Evolutionary conservation across 108 stramenopile genomes (phyloP), one percentile per base, ranked within the genome.

Genomic region (Fragilaria radians): DNA sequence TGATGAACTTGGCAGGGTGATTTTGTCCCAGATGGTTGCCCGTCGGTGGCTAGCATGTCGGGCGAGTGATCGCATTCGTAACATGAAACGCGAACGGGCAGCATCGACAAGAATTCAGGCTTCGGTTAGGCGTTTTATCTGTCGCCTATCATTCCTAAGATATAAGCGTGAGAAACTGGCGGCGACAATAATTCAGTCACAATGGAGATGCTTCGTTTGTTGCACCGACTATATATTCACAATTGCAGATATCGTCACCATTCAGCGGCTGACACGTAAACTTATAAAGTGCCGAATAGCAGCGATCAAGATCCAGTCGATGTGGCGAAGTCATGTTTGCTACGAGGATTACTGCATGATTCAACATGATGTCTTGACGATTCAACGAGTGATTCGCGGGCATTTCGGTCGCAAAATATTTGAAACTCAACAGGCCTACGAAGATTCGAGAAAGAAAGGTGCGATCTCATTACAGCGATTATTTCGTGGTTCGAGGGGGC

Each of bases 201-300:
- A 66, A 1, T 89, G 83, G 82, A 72, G 88, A 50, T 75, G 79
- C 21, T 80, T 80, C 32, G 70, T 74, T n/a, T 60, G 73, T 21
- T 79, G 64, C 59, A 70, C 81, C 4, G 74, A 78, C 32, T 89
- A 66, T 52, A 72, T 85, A 48, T 71, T 78, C 52, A 75, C 78
- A 18, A 31, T 86, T 32, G 67, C 78, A n/a, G 72, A 83, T 64
- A 60, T 86, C 33, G 73, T 89, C 33, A 60, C 68, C 33, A 74
- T 63, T 1, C 88, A 89, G 54, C 71, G 68, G n/a, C 61, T 73
- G 46, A 74, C 52, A 0, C 71, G 63, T 18, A 14, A n/a, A 5
- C 54, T 4, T 25, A 22, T 46, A 27, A 7, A 42, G 14, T 14
- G 36, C 36, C 11, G 7, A 14, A 7, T 7, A 11, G 71, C 77